phyloP scores from a whole-genome alignment of 2,329 filamentous ascomycete species.

The Parastagonospora nodorum region DNA sequence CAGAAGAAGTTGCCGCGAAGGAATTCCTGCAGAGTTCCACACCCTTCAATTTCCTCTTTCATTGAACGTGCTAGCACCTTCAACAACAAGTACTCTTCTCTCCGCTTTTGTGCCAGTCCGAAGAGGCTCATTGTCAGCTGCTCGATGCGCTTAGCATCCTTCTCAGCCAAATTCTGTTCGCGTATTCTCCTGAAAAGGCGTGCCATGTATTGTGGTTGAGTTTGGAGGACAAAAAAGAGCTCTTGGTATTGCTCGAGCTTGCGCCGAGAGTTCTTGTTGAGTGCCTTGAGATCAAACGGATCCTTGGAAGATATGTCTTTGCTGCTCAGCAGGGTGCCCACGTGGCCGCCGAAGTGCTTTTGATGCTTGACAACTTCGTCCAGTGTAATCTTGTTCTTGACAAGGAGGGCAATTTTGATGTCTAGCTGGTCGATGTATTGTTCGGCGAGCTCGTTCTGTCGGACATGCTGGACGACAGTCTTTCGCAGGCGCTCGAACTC shows the following conservation, averaged over 20 bases:
- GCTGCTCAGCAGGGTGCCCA: slow-evolving; percentile 83
- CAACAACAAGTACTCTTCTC: slow-evolving; percentile 95
- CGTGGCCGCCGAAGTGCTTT: slow-evolving; percentile 90
- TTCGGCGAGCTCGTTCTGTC: slow-evolving; percentile 95
- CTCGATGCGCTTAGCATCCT: slow-evolving; percentile 90
- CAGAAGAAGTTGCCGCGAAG: slow-evolving; percentile 91
- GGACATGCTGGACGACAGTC: slow-evolving; percentile 94
- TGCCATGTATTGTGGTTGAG: slow-evolving; percentile 92
- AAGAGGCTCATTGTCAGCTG: slow-evolving; percentile 95
- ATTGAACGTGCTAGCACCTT: slow-evolving; percentile 84
- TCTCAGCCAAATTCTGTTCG: slow-evolving; percentile 83
- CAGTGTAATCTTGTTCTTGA: slow-evolving; percentile 99
- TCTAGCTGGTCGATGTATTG: slow-evolving; percentile 98
- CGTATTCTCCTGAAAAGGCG: slow-evolving; percentile 83
- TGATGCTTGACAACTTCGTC: slow-evolving; percentile 98
- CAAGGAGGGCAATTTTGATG: slow-evolving; percentile 96
- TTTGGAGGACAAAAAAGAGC: slow-evolving; percentile 95
- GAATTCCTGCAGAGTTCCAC: slow-evolving; percentile 78
- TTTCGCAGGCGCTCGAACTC: slow-evolving; percentile 92
- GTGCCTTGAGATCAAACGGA: slow-evolving; percentile 92
- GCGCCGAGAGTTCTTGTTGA: slow-evolving; percentile 94
- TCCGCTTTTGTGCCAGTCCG: slow-evolving; percentile 93
- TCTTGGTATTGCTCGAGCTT: slow-evolving; percentile 98
- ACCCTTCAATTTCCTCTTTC: slow-evolving; percentile 81
- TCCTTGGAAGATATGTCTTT: slow-evolving; percentile 87